Conservation (phyloP, 1,284 basidiomycete species). For the Vanrija sp. region DNA sequence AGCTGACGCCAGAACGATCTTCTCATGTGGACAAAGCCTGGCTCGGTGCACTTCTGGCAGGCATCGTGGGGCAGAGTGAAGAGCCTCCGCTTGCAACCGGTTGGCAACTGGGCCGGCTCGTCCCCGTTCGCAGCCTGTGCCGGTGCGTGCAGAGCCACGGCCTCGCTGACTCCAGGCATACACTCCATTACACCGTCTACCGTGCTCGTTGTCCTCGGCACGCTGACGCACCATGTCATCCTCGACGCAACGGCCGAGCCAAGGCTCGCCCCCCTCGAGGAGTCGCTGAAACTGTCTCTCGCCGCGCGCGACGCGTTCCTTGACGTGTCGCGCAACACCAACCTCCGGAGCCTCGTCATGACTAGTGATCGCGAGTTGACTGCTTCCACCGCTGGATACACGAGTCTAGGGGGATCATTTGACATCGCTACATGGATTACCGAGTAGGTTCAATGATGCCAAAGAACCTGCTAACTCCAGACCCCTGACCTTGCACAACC, state of each 20-base stretch:
- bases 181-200: conserved; percentile 15
- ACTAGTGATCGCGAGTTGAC: conserved; percentile 13
- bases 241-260: conserved; percentile 22
- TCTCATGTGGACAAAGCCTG: conserved; percentile 38
- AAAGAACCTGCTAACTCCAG: conserved; percentile 6
- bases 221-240: conserved; percentile 37
- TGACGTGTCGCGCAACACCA: conserved; percentile 17
- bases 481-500: conserved; percentile 31
- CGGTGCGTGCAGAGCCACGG: conserved; percentile 19
- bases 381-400: conserved; percentile 24
- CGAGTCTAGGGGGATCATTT: conserved; percentile 16
- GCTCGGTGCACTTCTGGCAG: conserved; percentile 28
- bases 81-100: conserved; percentile 19
- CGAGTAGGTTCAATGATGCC: conserved; percentile 28
- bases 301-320: conserved; percentile 33
- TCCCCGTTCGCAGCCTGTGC: conserved; percentile 31
- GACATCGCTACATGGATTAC: conserved; percentile 26
- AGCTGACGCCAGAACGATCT: conserved; percentile 23
- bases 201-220: conserved; percentile 29
- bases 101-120: conserved; percentile 44
- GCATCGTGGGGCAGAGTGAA: conserved; percentile 18
- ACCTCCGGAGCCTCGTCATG: conserved; percentile 6
- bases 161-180: conserved; percentile 23
- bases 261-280: conserved; percentile 15
- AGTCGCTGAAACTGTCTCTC: conserved; percentile 25